Conservation (phyloP, 2,329 filamentous ascomycete species). For the Scortechinia acanthostroma region DNA sequence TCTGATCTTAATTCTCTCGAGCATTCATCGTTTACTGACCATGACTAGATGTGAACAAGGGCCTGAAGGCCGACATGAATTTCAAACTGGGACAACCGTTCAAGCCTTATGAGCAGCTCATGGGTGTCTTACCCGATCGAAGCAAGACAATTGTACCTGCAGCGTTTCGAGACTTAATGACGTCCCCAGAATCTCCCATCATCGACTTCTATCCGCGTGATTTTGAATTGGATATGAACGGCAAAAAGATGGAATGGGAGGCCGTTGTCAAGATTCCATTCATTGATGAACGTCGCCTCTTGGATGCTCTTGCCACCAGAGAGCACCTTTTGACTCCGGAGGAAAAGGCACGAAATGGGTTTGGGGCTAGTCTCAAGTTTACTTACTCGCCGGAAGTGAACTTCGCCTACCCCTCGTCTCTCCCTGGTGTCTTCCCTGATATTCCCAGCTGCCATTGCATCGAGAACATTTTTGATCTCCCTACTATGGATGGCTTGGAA, state of each 20-base stretch:
- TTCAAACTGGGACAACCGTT: conserved; percentile 95
- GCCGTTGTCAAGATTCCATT: conserved; percentile 98
- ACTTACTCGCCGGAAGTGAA: conserved; percentile 73
- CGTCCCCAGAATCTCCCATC: conserved; percentile 79
- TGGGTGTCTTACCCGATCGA: conserved; percentile 94
- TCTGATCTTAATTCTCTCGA: not conserved
- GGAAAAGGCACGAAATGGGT: conserved; percentile 78
- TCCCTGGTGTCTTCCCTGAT: conserved; percentile 85
- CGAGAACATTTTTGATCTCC: conserved; percentile 92
- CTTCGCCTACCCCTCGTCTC: conserved; percentile 79
- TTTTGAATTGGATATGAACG: conserved; percentile 98
- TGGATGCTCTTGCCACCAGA: conserved; percentile 78
- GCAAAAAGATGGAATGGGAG: conserved; percentile 99
- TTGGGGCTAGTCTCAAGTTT: conserved; percentile 88
- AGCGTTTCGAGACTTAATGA: conserved; percentile 90
- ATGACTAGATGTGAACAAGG: conserved; percentile 75
- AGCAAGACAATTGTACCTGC: conserved; percentile 91
- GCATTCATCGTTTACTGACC: not conserved
- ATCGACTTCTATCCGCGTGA: conserved; percentile 97
- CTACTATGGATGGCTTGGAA: conserved; percentile 82
- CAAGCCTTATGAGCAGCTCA: conserved; percentile 88
- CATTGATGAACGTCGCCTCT: conserved; percentile 82
- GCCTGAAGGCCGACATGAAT: conserved; percentile 77
- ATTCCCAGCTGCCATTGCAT: conserved; percentile 81
- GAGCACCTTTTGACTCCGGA: conserved; percentile 71